These are phyloP conservation scores for Aspergillus japonicus DNA, from an alignment of 2,329 filamentous ascomycete genomes.

Conservation along the genomic window DNA sequence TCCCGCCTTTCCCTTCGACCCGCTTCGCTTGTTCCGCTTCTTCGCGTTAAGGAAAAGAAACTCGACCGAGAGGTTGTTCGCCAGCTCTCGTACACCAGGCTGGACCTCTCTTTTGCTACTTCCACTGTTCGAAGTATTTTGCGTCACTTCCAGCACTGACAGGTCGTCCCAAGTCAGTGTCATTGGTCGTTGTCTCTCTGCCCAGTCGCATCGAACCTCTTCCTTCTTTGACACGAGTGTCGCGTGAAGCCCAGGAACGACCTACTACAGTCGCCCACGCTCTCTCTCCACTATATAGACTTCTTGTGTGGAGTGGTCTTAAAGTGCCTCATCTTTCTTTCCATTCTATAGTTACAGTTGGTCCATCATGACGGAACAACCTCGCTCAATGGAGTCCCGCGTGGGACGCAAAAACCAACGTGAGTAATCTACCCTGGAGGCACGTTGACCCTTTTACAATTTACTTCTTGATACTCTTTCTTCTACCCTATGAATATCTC, in stretches of 20 bases:
- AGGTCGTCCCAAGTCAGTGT: slow-evolving; percentile 10
- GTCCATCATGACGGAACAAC: slow-evolving; percentile 40
- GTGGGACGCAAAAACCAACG: slow-evolving; percentile 51
- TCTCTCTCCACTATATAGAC: slow-evolving; percentile 3
- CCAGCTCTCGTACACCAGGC: slow-evolving; percentile 15
- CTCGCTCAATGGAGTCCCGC: slow-evolving; percentile 48
- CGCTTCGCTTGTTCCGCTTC: slow-evolving; percentile 20
- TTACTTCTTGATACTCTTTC: slow-evolving; percentile 1
- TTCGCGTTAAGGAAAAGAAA: slow-evolving; percentile 8
- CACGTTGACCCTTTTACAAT: slow-evolving; percentile 14
- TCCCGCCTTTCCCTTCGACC: slow-evolving; percentile 23
- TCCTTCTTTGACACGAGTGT: slow-evolving; percentile 17
- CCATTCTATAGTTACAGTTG: slow-evolving; percentile 1
- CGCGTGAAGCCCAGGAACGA: slow-evolving; percentile 14
- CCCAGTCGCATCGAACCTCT: slow-evolving; percentile 3
- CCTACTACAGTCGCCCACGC: neutral
- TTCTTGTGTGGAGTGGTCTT: slow-evolving; percentile 11
- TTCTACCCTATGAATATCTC: neutral
- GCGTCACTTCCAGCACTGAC: slow-evolving; percentile 16
- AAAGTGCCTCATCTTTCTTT: slow-evolving; percentile 10
- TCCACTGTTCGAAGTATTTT: slow-evolving; percentile 12
- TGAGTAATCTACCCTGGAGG: slow-evolving; percentile 36
- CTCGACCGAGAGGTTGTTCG: slow-evolving; percentile 14
- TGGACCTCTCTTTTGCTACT: slow-evolving; percentile 12
- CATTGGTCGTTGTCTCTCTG: slow-evolving; percentile 15